Base-by-base conservation (phyloP, 169 alveolate species). In the Babesia bovis region DNA sequence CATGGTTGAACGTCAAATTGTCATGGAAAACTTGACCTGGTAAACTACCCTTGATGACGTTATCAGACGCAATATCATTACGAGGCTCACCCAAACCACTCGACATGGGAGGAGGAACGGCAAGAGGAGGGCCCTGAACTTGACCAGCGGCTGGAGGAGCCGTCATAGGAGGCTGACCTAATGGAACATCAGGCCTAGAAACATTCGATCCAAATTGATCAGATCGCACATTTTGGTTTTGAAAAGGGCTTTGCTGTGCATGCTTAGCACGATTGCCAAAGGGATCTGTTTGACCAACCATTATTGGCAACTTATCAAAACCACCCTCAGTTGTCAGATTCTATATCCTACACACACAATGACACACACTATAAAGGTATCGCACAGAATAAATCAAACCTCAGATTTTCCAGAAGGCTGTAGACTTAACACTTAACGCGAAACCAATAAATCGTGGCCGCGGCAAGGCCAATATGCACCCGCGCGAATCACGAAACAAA, bases 21-120 rank as follows among this genome's bases (percentile, higher is more conserved):
- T 78, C 86, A 45, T 78, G 86, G 61, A 68, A 78, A 56, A 78
- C 86, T 47, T 78, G 86, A 47, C 72, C 67, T 6, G 74, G 72
- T 0, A 49, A 44, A 19, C 69, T 51, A 45, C 66, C 66, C 72
- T 78, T 47, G 45, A 53, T 33, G 30, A 45, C 35, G 58, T 35
- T 55, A 47, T 63, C 61, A 5, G 17, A 19, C 38, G 12, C 61
- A 0, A 21, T 1, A 13, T 63, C 73, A 3, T 15, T 21, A 32
- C n/a, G 35, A 4, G 61, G 49, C 58, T 63, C 60, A 30, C n/a
- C 50, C 15, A 12, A 7, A 19, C 51, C 50, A 9, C 17, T 15
- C 13, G 58, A n/a, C 73, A 63, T 63, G 9, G 73, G 63, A 15
- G 73, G 63, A 26, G 73, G 73, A 21, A 60, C 63, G 9, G 47